These are phyloP conservation scores for Tanozyma kutaoensis DNA, from an alignment of 805 yeast genomes.

Conservation along the genomic window DNA sequence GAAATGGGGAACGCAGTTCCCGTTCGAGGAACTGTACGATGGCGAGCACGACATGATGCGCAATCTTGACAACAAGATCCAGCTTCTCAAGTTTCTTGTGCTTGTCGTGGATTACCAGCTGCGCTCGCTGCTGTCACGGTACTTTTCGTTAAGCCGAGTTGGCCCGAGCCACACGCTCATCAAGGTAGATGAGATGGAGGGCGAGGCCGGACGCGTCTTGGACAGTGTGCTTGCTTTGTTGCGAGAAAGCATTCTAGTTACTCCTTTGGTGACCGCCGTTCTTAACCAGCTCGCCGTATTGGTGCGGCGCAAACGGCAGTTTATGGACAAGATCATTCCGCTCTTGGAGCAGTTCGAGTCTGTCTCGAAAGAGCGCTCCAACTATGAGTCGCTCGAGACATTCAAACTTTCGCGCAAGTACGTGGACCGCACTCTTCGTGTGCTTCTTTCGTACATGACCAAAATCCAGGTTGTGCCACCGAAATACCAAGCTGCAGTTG, in stretches of 20 bases:
- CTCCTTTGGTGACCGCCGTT: slow-evolving; percentile 55
- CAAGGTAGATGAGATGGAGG: slow-evolving; percentile 38
- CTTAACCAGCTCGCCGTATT: slow-evolving; percentile 51
- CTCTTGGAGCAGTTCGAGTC: slow-evolving; percentile 50
- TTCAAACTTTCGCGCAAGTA: slow-evolving; percentile 48
- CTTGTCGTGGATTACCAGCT: slow-evolving; percentile 30
- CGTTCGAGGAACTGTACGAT: slow-evolving; percentile 33
- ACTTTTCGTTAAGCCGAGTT: slow-evolving; percentile 37
- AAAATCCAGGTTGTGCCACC: slow-evolving; percentile 23
- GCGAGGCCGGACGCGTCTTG: slow-evolving; percentile 54
- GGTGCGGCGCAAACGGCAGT: slow-evolving; percentile 53
- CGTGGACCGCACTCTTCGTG: slow-evolving; percentile 45
- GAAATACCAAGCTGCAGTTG: slow-evolving; percentile 13
- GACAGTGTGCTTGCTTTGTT: slow-evolving; percentile 41
- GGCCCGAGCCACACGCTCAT: slow-evolving; percentile 54
- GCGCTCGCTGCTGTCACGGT: slow-evolving; percentile 21
- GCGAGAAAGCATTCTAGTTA: no score
- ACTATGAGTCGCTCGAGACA: slow-evolving; percentile 26
- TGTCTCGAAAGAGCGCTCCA: slow-evolving; percentile 39
- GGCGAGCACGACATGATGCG: slow-evolving; percentile 36
- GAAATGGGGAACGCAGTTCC: slow-evolving; percentile 46
- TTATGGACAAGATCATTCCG: slow-evolving; percentile 41
- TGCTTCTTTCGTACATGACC: slow-evolving; percentile 24
- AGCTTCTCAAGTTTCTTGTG: slow-evolving; percentile 58
- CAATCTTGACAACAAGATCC: slow-evolving; percentile 47